Conservation (phyloP, 129 eudicot species). For the Tagetes erecta region DNA sequence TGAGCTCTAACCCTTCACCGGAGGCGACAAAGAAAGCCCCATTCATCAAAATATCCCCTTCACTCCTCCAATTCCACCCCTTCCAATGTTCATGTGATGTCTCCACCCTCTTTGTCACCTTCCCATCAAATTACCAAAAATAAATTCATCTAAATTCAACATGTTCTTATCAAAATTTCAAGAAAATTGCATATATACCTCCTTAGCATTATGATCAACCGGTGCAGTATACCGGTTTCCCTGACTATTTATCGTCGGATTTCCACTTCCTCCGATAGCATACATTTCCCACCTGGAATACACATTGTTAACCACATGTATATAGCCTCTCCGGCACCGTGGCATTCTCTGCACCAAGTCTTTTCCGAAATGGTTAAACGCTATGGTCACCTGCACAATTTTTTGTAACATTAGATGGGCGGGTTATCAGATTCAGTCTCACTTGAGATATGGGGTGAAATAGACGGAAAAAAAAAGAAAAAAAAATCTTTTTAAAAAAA, state of each 20-base stretch:
- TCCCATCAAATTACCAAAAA: constrained; percentile 7
- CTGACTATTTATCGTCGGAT: constrained; percentile 93
- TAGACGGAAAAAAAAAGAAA: too few species aligned
- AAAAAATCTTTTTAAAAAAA: too few species aligned
- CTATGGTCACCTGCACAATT: constrained; percentile 77
- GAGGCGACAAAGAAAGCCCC: constrained; percentile 95
- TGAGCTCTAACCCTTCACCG: constrained; percentile 82
- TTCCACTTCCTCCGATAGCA: constrained; percentile 96
- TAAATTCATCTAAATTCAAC: background rate
- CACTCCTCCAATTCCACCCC: constrained; percentile 98
- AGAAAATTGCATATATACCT: constrained; percentile 41
- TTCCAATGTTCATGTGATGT: constrained; percentile 65
- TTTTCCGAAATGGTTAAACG: constrained; percentile 81
- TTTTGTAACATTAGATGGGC: too few species aligned
- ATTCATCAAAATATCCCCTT: constrained; percentile 83
- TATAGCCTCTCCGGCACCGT: constrained; percentile 86
- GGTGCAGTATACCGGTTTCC: constrained; percentile 96
- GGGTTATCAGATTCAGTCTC: too few species aligned
- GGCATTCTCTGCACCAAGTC: constrained; percentile 91
- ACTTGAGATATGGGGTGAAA: too few species aligned
- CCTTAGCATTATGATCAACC: constrained; percentile 66
- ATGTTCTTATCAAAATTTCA: background rate
- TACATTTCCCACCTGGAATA: constrained; percentile 97
- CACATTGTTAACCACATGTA: constrained; percentile 88
- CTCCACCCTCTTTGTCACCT: constrained; percentile 95